These are phyloP conservation scores for Dictyostelium citrinum DNA, from an alignment of 78 protist genomes.

Conservation along the genomic window DNA sequence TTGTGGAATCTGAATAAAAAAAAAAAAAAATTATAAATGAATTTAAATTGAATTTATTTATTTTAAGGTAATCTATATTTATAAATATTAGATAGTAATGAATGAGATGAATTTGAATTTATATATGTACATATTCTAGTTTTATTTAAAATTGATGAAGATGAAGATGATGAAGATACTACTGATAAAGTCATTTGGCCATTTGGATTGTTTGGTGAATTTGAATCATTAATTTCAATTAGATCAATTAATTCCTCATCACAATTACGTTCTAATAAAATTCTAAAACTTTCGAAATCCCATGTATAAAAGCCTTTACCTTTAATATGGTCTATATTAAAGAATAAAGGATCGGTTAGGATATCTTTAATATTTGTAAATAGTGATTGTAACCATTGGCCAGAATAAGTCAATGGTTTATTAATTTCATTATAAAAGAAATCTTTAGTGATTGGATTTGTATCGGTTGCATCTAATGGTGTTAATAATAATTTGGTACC, in stretches of 20 bases:
- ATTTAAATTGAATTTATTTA: too few relatives aligned
- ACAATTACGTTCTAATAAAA: not conserved
- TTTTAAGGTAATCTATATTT: not conserved
- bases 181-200: not conserved
- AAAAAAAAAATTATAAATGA: too few relatives aligned
- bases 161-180: not conserved
- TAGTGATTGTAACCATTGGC: not conserved
- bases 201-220: not conserved
- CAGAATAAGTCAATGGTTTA: not conserved
- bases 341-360: not conserved
- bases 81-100: not conserved
- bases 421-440: not conserved
- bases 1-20: too few relatives aligned
- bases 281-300: not conserved
- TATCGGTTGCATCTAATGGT: not conserved
- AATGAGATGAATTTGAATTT: not conserved
- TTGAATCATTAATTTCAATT: not conserved
- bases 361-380: not conserved
- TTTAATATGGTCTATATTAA: not conserved
- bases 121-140: not conserved
- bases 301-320: not conserved
- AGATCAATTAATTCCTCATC: not conserved
- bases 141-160: not conserved
- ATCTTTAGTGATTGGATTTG: not conserved
- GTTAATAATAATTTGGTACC: not conserved